phyloP scores from a whole-genome alignment of 768 basidiomycete genomes.

The Suillus alpinus region DNA sequence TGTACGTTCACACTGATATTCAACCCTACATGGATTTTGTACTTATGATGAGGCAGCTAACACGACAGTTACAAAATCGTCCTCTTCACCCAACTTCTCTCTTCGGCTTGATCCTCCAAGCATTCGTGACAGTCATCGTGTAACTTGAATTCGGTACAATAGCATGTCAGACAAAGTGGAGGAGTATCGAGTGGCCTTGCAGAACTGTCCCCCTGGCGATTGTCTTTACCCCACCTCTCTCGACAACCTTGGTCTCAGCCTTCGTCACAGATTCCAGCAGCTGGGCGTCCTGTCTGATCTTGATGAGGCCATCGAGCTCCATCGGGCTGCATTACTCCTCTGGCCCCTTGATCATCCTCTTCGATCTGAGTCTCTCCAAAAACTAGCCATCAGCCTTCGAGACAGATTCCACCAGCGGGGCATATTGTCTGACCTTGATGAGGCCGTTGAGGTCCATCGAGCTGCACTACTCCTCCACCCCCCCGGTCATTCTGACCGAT shows the following conservation, averaged over 20 bases:
- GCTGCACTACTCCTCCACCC: slow-evolving; percentile 7
- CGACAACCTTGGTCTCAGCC: slow-evolving; percentile 19
- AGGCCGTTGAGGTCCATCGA: slow-evolving; percentile 14
- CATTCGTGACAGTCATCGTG: no score
- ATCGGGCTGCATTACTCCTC: slow-evolving; percentile 13
- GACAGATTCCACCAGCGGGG: slow-evolving; percentile 10
- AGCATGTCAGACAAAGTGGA: neutral
- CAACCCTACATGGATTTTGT: no score
- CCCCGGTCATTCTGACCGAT: slow-evolving; percentile 17
- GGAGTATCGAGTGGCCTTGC: no score
- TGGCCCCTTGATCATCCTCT: slow-evolving; percentile 1
- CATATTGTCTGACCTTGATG: slow-evolving; percentile 11
- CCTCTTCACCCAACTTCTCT: no score
- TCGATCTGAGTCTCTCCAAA: slow-evolving; percentile 5
- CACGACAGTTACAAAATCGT: no score
- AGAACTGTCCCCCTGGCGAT: neutral
- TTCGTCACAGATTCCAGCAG: slow-evolving; percentile 18
- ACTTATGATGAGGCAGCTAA: no score
- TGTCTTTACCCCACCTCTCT: slow-evolving; percentile 8
- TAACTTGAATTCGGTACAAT: no score
- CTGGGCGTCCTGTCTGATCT: slow-evolving; percentile 13
- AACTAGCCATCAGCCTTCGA: slow-evolving; percentile 14
- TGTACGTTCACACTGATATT: no score
- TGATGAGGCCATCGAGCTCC: slow-evolving; percentile 19
- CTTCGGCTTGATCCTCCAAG: no score